Conservation (phyloP, 2,329 filamentous ascomycete species). For the Orbilia brochopaga region DNA sequence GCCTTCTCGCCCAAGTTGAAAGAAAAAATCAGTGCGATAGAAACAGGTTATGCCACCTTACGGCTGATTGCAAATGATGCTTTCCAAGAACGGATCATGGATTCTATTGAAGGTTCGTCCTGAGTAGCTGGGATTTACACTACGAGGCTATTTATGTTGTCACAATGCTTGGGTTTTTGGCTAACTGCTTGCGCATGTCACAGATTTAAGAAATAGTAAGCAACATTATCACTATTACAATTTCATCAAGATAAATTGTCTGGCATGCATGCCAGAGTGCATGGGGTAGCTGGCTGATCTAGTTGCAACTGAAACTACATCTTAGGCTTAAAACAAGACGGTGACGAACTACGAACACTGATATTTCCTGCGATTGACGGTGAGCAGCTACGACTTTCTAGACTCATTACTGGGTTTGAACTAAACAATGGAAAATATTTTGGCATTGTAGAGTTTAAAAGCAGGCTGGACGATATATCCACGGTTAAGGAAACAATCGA, state of each 20-base stretch:
- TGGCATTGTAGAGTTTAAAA: neutral
- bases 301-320: too few relatives aligned
- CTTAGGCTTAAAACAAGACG: constrained; percentile 26
- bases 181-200: neutral
- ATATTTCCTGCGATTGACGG: constrained; percentile 37
- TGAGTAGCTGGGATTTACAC: too few relatives aligned
- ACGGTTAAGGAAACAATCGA: constrained; percentile 13
- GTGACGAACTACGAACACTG: constrained; percentile 27
- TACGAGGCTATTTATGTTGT: too few relatives aligned
- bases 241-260: too few relatives aligned
- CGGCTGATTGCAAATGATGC: constrained; percentile 40
- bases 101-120: constrained; percentile 40
- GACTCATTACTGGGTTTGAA: neutral
- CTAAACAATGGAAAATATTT: too few relatives aligned
- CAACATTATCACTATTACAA: neutral
- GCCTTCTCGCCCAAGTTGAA: constrained; percentile 32
- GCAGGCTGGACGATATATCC: constrained; percentile 33
- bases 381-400: neutral
- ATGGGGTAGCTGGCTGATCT: too few relatives aligned
- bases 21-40: constrained; percentile 34
- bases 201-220: constrained; percentile 42
- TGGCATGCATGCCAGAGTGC: too few relatives aligned
- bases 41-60: constrained; percentile 21
- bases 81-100: constrained; percentile 45
- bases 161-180: too few relatives aligned